Conservation (phyloP, 352 stramenopile genomes). For the Phytophthora ohioensis region DNA sequence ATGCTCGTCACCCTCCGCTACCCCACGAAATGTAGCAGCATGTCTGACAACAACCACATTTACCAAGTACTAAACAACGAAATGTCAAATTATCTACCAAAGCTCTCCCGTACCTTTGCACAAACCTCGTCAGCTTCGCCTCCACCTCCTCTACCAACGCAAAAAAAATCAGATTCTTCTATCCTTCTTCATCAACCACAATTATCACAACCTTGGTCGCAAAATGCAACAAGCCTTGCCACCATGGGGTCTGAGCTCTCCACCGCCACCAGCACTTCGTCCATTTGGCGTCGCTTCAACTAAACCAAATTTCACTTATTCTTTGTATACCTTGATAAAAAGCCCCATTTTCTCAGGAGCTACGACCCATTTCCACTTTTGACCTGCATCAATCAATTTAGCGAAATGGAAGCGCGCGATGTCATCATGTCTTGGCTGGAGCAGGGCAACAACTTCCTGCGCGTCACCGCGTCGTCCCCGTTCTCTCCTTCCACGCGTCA, state of each 20-base stretch:
- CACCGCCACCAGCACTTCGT: slow-evolving; percentile 51
- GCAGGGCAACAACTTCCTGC: slow-evolving; percentile 24
- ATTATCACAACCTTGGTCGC: slow-evolving; percentile 36
- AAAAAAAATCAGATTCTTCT: background rate
- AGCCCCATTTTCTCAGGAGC: background rate
- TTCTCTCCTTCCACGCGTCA: slow-evolving; percentile 9
- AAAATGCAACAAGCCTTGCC: slow-evolving; percentile 50
- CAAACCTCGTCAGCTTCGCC: slow-evolving; percentile 26
- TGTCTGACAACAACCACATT: slow-evolving; percentile 35
- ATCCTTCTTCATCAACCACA: background rate
- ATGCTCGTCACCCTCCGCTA: slow-evolving; percentile 47
- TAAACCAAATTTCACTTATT: slow-evolving; percentile 8
- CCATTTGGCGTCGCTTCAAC: slow-evolving; percentile 46
- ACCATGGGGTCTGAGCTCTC: slow-evolving; percentile 56
- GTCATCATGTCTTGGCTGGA: slow-evolving; percentile 32
- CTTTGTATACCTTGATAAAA: slow-evolving; percentile 11
- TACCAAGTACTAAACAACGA: background rate
- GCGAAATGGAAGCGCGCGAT: slow-evolving; percentile 24
- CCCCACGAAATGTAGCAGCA: slow-evolving; percentile 45
- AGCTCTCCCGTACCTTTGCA: slow-evolving; percentile 18
- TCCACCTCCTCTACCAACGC: slow-evolving; percentile 38
- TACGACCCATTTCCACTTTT: background rate
- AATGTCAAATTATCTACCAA: slow-evolving; percentile 4
- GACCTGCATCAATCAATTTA: no score
- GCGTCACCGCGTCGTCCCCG: slow-evolving; percentile 2